These are phyloP conservation scores for Ambrosiella cleistominuta DNA, from an alignment of 2,329 filamentous ascomycete species.

Conservation along the genomic window DNA sequence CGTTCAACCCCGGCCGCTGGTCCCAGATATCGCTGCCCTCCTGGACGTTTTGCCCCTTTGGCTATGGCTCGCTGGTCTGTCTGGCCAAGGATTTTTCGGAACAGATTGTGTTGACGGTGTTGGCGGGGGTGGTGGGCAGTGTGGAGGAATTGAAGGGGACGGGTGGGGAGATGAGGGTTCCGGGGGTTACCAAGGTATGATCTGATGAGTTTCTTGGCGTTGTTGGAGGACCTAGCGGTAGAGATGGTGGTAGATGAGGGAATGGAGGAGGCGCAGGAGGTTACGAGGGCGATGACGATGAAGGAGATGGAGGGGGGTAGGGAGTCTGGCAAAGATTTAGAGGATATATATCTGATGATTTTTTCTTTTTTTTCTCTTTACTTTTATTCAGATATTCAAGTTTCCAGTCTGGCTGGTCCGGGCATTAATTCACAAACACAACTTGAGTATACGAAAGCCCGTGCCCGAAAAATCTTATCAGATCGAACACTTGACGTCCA, in stretches of 20 bases:
- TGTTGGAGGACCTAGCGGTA: not conserved
- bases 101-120: not conserved
- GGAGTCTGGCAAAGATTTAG: not conserved
- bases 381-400: too few species aligned
- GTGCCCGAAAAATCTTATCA: not conserved
- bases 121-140: not conserved
- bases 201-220: too few species aligned
- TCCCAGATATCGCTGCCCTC: not conserved
- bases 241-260: not conserved
- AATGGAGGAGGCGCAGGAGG: not conserved
- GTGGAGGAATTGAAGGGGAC: not conserved
- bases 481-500: not conserved
- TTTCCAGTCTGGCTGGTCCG: too few species aligned
- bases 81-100: not conserved
- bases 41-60: not conserved
- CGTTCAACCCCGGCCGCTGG: conserved; percentile 10
- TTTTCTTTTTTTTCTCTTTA: too few species aligned
- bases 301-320: not conserved
- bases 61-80: conserved; percentile 8
- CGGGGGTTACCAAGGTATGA: not conserved
- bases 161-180: not conserved
- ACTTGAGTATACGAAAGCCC: too few species aligned
- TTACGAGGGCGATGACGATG: not conserved
- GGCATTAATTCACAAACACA: too few species aligned
- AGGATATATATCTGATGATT: not conserved